These are phyloP conservation scores for Sutorius australiensis DNA, from an alignment of 768 basidiomycete genomes.

Conservation along the genomic window DNA sequence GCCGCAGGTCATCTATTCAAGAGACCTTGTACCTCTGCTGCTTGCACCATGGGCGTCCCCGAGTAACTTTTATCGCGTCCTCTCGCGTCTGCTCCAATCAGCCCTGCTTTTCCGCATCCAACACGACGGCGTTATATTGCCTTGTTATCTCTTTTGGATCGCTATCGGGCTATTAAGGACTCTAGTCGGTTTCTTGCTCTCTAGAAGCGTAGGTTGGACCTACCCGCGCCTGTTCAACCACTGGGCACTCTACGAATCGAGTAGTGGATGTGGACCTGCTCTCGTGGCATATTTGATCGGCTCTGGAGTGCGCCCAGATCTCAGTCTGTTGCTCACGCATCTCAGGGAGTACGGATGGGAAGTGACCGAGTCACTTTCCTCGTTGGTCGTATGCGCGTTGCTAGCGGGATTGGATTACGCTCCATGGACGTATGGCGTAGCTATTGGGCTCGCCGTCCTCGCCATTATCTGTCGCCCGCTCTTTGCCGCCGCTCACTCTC, in stretches of 20 bases:
- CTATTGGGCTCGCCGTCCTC: slow-evolving; percentile 24
- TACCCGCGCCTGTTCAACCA: slow-evolving; percentile 38
- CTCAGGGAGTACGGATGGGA: slow-evolving; percentile 16
- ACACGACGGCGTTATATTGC: background rate
- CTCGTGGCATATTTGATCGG: slow-evolving; percentile 23
- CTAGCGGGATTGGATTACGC: slow-evolving; percentile 31
- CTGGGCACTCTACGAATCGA: slow-evolving; percentile 38
- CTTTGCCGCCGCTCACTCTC: background rate
- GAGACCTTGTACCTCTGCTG: slow-evolving; percentile 32
- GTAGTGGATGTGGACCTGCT: slow-evolving; percentile 36
- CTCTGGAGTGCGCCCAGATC: slow-evolving; percentile 14
- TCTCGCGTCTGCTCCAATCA: slow-evolving; percentile 22
- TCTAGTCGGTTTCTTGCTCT: slow-evolving; percentile 21
- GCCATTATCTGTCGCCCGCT: slow-evolving; percentile 13
- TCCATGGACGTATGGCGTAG: slow-evolving; percentile 39
- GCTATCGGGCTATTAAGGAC: slow-evolving; percentile 17
- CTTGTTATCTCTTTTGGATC: slow-evolving; percentile 24
- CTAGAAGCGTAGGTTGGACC: slow-evolving; percentile 35
- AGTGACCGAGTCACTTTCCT: slow-evolving; percentile 8
- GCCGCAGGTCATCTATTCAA: slow-evolving; percentile 36
- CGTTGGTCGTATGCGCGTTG: slow-evolving; percentile 9
- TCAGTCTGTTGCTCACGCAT: background rate
- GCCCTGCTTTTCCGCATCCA: slow-evolving; percentile 14
- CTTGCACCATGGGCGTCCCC: slow-evolving; percentile 37
- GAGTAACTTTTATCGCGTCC: slow-evolving; percentile 12